phyloP scores from a whole-genome alignment of 129 eudicot species.

The Deinandra increscens region DNA sequence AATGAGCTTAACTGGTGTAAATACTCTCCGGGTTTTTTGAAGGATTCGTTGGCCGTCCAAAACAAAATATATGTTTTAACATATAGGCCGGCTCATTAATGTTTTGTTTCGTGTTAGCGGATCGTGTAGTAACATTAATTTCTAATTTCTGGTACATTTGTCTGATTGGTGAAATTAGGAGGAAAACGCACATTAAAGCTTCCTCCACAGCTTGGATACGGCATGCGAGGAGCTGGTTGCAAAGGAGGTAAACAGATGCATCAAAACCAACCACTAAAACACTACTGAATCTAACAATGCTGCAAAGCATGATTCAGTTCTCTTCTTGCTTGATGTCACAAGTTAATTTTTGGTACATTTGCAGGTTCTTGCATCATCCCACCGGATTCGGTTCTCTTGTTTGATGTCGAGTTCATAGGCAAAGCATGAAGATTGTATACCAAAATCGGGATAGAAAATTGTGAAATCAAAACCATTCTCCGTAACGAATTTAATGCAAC shows the following conservation, averaged over 20 bases:
- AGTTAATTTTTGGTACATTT: constrained; percentile 5
- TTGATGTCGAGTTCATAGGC: constrained; percentile 90
- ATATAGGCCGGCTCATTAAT: no score
- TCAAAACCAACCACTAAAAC: neutral
- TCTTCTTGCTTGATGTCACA: no score
- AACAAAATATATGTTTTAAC: no score
- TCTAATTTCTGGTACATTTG: neutral
- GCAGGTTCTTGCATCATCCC: constrained; percentile 93
- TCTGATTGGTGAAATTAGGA: constrained; percentile 35
- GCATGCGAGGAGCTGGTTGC: constrained; percentile 91
- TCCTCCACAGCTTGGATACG: constrained; percentile 87
- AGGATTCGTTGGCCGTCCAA: no score
- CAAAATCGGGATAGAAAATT: neutral
- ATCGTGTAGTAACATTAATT: neutral
- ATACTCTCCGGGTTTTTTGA: no score
- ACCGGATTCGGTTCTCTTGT: constrained; percentile 81
- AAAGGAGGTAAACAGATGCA: constrained; percentile 60
- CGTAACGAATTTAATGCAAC: neutral
- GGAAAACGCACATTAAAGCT: constrained; percentile 76
- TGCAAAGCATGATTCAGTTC: neutral
- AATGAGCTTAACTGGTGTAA: no score
- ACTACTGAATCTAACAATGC: constrained; percentile 15
- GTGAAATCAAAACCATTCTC: neutral
- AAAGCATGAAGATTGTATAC: constrained; percentile 41
- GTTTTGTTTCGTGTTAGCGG: no score